These are phyloP conservation scores for Solanum sitiens DNA, from an alignment of 257 asterid genomes.

Conservation along the genomic window DNA sequence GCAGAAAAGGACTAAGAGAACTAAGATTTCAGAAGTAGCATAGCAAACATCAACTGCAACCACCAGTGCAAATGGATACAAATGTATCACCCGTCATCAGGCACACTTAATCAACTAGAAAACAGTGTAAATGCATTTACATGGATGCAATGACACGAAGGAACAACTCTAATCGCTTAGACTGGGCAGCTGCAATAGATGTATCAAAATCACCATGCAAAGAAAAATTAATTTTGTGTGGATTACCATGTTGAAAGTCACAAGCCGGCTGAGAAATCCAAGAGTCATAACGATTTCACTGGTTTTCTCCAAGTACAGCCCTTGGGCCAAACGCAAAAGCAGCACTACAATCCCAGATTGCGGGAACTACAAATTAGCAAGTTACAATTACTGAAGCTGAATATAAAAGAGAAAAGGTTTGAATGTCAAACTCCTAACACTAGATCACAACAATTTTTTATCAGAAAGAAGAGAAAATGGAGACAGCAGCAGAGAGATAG, in stretches of 20 bases:
- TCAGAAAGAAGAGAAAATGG: not conserved
- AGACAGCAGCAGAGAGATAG: not conserved
- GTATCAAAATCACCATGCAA: constrained; percentile 1
- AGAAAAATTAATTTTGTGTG: not conserved
- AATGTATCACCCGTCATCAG: not conserved
- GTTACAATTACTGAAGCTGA: not conserved
- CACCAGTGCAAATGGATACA: not conserved
- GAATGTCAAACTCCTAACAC: not conserved
- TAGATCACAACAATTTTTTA: not conserved
- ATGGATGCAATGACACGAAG: not conserved
- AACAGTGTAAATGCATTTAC: not conserved
- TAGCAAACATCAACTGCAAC: not conserved
- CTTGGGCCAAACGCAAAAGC: constrained; percentile 71
- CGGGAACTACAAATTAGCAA: constrained; percentile 36
- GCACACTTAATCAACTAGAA: not conserved
- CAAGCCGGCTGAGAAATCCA: constrained; percentile 71
- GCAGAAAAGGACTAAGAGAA: not conserved
- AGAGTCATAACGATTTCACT: constrained; percentile 54
- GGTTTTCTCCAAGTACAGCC: constrained; percentile 28
- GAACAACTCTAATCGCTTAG: not conserved
- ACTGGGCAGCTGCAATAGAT: not conserved
- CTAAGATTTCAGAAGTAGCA: not conserved
- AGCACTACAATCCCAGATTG: constrained; percentile 78
- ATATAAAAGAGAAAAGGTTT: not conserved
- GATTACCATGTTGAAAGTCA: constrained; percentile 64